These are phyloP conservation scores for Xanthoconium separans DNA, from an alignment of 1,284 basidiomycete genomes.

Conservation along the genomic window DNA sequence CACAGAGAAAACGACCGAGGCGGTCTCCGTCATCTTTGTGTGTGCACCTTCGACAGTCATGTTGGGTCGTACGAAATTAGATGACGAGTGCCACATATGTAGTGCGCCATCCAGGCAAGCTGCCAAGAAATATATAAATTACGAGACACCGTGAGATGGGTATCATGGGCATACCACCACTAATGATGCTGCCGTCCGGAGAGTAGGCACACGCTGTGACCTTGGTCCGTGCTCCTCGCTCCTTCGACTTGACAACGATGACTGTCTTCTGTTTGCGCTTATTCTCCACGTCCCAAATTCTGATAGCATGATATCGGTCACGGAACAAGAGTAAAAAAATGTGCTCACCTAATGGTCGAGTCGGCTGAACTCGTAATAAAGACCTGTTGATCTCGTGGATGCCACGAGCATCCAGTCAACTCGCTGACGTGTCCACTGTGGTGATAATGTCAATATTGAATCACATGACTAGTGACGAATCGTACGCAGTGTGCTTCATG, in stretches of 20 bases:
- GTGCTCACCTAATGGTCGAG: conserved; percentile 81
- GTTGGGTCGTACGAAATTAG: conserved; percentile 90
- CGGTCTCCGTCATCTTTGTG: conserved; percentile 77
- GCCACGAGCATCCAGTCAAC: conserved; percentile 87
- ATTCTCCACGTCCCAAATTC: conserved; percentile 92
- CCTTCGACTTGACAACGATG: conserved; percentile 95
- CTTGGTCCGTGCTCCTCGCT: conserved; percentile 92
- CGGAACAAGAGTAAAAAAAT: background rate
- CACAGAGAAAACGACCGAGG: conserved; percentile 80
- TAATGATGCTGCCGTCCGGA: conserved; percentile 81
- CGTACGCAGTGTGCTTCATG: conserved; percentile 93
- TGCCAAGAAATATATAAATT: conserved; percentile 31
- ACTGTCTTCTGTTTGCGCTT: conserved; percentile 90
- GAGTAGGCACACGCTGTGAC: conserved; percentile 87
- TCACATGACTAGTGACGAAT: conserved; percentile 13
- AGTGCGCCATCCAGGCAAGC: conserved; percentile 89
- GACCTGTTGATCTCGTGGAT: conserved; percentile 77
- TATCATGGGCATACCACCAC: conserved; percentile 64
- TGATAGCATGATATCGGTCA: conserved; percentile 31
- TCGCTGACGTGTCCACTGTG: conserved; percentile 92
- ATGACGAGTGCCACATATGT: conserved; percentile 90
- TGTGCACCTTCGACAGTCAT: conserved; percentile 87
- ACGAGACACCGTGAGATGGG: background rate
- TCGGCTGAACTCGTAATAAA: conserved; percentile 96
- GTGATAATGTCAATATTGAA: conserved; percentile 8